Evolutionary conservation across 495 filamentous ascomycete genomes (phyloP).

Genomic region (Aspergillus hancockii): DNA sequence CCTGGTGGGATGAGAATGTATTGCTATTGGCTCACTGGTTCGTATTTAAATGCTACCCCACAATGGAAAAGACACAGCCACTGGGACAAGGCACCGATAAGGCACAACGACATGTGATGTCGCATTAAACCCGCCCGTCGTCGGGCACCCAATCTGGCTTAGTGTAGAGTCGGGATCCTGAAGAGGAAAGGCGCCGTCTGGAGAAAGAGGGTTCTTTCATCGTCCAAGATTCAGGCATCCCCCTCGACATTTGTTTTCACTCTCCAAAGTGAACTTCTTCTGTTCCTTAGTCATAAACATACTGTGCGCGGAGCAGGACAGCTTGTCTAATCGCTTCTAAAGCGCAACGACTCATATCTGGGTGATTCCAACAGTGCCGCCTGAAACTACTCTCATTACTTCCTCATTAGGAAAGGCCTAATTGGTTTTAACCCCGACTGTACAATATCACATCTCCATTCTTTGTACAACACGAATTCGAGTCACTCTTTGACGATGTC

Average conservation of each 20-base stretch:
- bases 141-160: slow-evolving; percentile 14
- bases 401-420: slow-evolving; percentile 9
- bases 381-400: slow-evolving; percentile 3
- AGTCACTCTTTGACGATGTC: slow-evolving; percentile 19
- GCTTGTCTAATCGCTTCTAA: background rate
- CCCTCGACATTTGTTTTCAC: background rate
- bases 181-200: slow-evolving; percentile 6
- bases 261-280: background rate
- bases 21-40: background rate
- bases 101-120: background rate
- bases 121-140: background rate
- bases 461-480: background rate
- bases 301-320: background rate
- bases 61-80: background rate
- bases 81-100: background rate
- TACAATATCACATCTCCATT: background rate
- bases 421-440: background rate
- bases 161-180: slow-evolving; percentile 13
- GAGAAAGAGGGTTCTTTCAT: slow-evolving; percentile 1
- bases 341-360: background rate
- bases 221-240: slow-evolving; percentile 12
- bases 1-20: background rate
- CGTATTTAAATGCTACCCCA: too few species aligned
- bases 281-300: background rate
- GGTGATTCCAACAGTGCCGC: background rate